A percentile compares a stretch with the other conserved stretches of the same genome.
These are phyloP conservation scores for Alliaria petiolata DNA, from an alignment of 345 rosid species.

Conservation along the genomic window DNA sequence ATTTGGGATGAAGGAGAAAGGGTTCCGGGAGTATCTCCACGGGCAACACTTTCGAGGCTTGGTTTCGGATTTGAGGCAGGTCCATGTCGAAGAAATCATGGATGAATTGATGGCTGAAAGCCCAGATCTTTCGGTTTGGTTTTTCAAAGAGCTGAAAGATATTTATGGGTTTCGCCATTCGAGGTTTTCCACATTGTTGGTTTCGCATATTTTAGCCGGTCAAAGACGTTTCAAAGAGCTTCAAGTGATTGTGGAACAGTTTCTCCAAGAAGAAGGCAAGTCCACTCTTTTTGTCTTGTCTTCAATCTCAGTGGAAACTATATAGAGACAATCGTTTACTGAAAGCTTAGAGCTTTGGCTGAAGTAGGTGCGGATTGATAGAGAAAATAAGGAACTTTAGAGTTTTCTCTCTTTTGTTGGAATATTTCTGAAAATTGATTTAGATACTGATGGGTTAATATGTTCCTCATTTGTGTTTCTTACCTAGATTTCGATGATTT, in stretches of 20 bases:
- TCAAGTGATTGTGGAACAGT: slow-evolving; percentile 42
- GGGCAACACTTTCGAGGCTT: slow-evolving; percentile 35
- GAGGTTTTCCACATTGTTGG: slow-evolving; percentile 39
- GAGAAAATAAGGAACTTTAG: neutral
- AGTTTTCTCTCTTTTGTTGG: neutral
- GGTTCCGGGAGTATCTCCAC: slow-evolving; percentile 42
- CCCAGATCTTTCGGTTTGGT: slow-evolving; percentile 46
- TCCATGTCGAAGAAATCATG: slow-evolving; percentile 50
- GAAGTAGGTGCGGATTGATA: neutral
- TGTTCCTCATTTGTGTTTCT: neutral
- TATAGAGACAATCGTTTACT: neutral
- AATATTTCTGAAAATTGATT: neutral
- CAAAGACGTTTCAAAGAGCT: slow-evolving; percentile 52
- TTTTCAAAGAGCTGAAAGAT: slow-evolving; percentile 50
- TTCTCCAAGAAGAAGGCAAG: slow-evolving; percentile 61
- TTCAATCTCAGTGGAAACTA: neutral
- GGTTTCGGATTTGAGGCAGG: slow-evolving; percentile 35
- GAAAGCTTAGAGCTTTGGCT: neutral
- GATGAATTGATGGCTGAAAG: slow-evolving; percentile 37
- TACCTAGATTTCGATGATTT: neutral
- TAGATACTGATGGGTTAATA: neutral
- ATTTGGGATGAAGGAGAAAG: slow-evolving; percentile 39
- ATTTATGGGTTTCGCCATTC: slow-evolving; percentile 58
- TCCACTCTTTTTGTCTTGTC: neutral
- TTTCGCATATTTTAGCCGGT: slow-evolving; percentile 53